phyloP scores from a whole-genome alignment of 2,329 filamentous ascomycete species.

The Cladosporium phlei region DNA sequence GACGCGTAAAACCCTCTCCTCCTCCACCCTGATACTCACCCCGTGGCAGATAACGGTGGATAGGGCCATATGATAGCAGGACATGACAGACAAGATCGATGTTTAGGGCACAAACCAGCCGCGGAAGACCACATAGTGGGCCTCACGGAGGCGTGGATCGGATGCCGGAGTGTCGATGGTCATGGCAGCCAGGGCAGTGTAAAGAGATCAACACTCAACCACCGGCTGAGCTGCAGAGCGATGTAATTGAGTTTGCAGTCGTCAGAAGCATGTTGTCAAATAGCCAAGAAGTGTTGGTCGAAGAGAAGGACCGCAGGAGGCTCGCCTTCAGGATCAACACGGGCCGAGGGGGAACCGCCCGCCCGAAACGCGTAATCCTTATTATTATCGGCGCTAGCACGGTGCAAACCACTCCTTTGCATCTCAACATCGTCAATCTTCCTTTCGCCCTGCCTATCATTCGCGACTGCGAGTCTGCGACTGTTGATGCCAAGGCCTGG shows the following conservation, averaged over 20 bases:
- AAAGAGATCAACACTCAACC: slow-evolving; percentile 5
- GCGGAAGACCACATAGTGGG: no score
- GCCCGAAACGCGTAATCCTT: not conserved
- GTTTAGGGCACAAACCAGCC: no score
- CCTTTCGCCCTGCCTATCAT: not conserved
- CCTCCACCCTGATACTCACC: no score
- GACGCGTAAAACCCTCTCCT: no score
- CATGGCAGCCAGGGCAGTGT: not conserved
- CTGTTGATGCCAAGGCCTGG: no score
- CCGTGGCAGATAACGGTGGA: no score
- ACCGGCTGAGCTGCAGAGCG: no score
- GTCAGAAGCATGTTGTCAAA: not conserved
- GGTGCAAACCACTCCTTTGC: not conserved
- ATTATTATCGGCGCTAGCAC: not conserved
- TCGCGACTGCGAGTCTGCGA: no score
- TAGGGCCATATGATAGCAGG: no score
- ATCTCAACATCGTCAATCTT: slow-evolving; percentile 3
- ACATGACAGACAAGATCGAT: no score
- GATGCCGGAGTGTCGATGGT: not conserved
- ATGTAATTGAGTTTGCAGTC: not conserved
- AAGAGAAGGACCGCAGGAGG: slow-evolving; percentile 4
- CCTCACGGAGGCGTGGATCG: not conserved
- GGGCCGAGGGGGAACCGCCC: slow-evolving; percentile 6
- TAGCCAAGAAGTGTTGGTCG: not conserved
- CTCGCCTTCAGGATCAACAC: slow-evolving; percentile 5